These are phyloP conservation scores for Ceratobasidium sp. DNA, from an alignment of 1,284 basidiomycete species.

Conservation along the genomic window DNA sequence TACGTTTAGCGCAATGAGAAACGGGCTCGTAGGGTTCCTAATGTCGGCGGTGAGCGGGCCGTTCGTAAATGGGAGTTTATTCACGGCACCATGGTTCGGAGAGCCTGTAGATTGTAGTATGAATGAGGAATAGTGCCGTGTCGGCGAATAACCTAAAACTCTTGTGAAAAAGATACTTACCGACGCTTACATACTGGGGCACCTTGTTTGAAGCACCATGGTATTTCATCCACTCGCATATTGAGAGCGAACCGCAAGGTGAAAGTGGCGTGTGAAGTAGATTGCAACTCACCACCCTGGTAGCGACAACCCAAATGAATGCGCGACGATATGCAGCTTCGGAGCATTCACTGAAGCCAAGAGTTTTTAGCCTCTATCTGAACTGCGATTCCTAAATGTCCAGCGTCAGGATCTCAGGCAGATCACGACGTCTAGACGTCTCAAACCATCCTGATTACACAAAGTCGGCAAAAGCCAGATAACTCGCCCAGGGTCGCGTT, in stretches of 20 bases:
- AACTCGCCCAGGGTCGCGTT: constrained; percentile 7
- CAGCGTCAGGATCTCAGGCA: not conserved
- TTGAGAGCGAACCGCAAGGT: constrained; percentile 2
- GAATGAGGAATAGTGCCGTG: constrained; percentile 12
- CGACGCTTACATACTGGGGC: not conserved
- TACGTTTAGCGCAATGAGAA: not conserved
- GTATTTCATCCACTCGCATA: constrained; percentile 20
- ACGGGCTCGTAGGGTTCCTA: not conserved
- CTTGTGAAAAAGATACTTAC: not conserved
- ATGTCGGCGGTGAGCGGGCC: not conserved
- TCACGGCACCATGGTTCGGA: not conserved
- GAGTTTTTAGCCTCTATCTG: not conserved
- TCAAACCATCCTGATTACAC: not conserved
- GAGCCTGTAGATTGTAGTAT: not conserved
- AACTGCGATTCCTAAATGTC: not conserved
- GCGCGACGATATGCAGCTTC: not conserved
- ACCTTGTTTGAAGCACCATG: not conserved
- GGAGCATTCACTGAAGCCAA: constrained; percentile 6
- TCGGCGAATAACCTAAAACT: constrained; percentile 2
- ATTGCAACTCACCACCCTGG: constrained; percentile 26
- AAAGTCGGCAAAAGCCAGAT: constrained; percentile 1
- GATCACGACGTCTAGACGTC: not conserved
- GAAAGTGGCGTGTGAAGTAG: constrained; percentile 34
- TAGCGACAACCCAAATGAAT: not conserved
- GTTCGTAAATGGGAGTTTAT: not conserved